Percentiles rank a stretch among this genome's conserved stretches.
These are phyloP conservation scores for Kazachstania taianensis DNA, from an alignment of 805 yeast genomes.

Conservation along the genomic window DNA sequence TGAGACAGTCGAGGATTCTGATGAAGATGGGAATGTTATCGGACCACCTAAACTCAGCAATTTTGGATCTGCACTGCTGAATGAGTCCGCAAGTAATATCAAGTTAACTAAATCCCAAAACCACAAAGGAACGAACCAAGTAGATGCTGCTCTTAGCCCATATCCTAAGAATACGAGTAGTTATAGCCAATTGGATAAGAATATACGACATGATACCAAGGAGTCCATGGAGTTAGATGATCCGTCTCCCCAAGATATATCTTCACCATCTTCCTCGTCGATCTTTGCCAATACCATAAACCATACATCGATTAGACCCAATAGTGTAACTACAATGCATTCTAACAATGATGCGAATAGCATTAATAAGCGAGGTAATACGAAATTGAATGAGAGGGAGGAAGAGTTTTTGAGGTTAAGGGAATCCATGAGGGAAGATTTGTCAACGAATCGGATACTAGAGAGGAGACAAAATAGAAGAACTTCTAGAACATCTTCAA, in stretches of 20 bases:
- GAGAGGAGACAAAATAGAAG: slow-evolving; percentile 3
- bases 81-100: slow-evolving; percentile 3
- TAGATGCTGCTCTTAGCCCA: too few relatives aligned
- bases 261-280: slow-evolving; percentile 3
- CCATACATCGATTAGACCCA: slow-evolving; percentile 4
- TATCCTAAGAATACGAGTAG: too few relatives aligned
- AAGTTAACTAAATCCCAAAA: slow-evolving; percentile 3
- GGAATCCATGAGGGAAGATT: slow-evolving; percentile 2
- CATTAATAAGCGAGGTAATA: neutral
- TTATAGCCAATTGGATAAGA: too few relatives aligned
- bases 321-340: slow-evolving; percentile 5
- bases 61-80: slow-evolving; percentile 26
- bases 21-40: slow-evolving; percentile 19
- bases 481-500: slow-evolving; percentile 1
- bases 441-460: neutral
- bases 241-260: neutral
- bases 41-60: slow-evolving; percentile 25
- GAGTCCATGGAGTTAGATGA: neutral
- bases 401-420: too few relatives aligned
- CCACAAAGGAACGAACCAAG: neutral
- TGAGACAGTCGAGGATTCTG: too few relatives aligned
- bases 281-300: slow-evolving; percentile 5
- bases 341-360: neutral
- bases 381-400: slow-evolving; percentile 1
- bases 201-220: neutral